Evolutionary conservation across 768 basidiomycete genomes (phyloP), one percentile per base, ranked within the genome.

Genomic region (Phylloporus rhodoxanthus): DNA sequence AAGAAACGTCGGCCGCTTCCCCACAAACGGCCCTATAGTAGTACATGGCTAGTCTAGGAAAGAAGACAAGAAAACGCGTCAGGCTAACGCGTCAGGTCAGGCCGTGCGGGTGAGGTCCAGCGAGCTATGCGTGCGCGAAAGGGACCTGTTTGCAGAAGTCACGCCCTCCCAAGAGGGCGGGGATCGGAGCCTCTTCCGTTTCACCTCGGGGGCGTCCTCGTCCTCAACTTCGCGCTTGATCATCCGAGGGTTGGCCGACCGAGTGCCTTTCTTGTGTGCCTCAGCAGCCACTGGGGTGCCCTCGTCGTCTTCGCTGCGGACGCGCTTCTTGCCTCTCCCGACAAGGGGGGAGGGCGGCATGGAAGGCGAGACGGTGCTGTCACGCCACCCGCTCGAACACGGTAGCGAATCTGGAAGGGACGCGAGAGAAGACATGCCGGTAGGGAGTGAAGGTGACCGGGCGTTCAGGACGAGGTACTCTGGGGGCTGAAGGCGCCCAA

Each of bases 251-350:
- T 23, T 23, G 13, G 17, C 17, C 37, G 13, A 17, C 17, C 14
- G 21, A 26, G 14, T 26, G 3, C 4, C 7, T 14, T 15, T 13
- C 14, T 45, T 19, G 37, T 9, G 36, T 3, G 14, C 30, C 17
- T 29, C 32, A 0, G 33, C 1, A 19, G 36, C 17, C 13, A 26
- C 23, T 0, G 17, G n/a, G 8, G n/a, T 14, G 1, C 13, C 42
- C 2, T 42, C 52, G 3, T 50, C 53, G 1, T 48, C 52, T 3
- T 57, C 61, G 44, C 13, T n/a, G 32, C 53, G 48, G 5, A 30
- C 4, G 34, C 62, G 61, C 48, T 62, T 62, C 33, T 32, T 52
- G 8, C 59, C 56, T 28, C 47, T 50, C 9, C 45, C 39, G 5
- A 40, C 2, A 44, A 48, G 34, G 6, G 52, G 52, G 2, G 59